A percentile compares a stretch with the other conserved stretches of the same genome.
These are phyloP conservation scores for Alternaria arbusti DNA, from an alignment of 2,329 filamentous ascomycete genomes.

Conservation along the genomic window DNA sequence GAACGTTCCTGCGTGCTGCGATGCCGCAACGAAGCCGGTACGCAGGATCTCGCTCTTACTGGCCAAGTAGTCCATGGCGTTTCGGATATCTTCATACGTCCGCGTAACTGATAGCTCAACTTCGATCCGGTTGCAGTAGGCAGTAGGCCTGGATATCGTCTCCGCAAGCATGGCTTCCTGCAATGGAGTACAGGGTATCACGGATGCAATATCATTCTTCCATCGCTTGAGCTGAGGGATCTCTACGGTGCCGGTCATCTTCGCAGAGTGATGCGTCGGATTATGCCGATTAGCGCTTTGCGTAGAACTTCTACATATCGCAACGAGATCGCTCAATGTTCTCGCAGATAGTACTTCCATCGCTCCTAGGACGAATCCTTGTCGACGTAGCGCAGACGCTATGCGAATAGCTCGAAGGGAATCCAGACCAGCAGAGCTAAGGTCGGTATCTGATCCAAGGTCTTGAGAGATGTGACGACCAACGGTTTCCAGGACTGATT, in stretches of 20 bases:
- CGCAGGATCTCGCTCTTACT: conserved; percentile 70
- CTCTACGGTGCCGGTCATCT: not conserved
- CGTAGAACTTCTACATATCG: conserved; percentile 21
- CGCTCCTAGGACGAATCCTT: conserved; percentile 63
- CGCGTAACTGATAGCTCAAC: conserved; percentile 59
- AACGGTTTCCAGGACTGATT: conserved; percentile 52
- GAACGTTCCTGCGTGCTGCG: conserved; percentile 56
- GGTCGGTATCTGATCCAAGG: conserved; percentile 49
- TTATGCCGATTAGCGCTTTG: not conserved
- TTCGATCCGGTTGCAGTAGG: conserved; percentile 82
- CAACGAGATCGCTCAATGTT: conserved; percentile 47
- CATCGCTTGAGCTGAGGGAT: conserved; percentile 20
- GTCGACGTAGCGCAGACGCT: conserved; percentile 66
- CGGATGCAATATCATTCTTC: conserved; percentile 31
- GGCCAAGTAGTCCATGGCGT: conserved; percentile 32
- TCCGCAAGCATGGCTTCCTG: conserved; percentile 84
- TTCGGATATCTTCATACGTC: conserved; percentile 48
- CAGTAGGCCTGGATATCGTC: conserved; percentile 63
- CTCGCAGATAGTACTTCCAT: conserved; percentile 67
- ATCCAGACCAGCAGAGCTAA: conserved; percentile 67
- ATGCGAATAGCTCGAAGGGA: conserved; percentile 69
- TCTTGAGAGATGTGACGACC: conserved; percentile 50
- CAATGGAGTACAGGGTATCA: conserved; percentile 71
- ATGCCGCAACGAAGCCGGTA: conserved; percentile 69
- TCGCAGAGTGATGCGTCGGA: not conserved